Conservation (phyloP, 2,329 filamentous ascomycete species). For the Escovopsis weberi region DNA sequence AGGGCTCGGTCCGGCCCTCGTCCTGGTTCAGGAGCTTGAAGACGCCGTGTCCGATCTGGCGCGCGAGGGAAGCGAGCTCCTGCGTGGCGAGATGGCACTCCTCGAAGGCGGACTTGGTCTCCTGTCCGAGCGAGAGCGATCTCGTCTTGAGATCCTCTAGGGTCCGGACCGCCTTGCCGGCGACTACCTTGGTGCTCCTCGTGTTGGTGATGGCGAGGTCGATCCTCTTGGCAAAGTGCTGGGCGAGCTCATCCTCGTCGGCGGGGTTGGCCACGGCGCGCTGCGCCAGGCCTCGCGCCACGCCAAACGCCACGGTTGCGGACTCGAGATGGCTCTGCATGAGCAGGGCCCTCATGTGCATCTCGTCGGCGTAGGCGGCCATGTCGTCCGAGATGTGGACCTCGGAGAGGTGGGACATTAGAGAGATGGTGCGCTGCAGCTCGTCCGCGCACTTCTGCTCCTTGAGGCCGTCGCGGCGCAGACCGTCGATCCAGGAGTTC, state of each 20-base stretch:
- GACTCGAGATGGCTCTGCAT: constrained; percentile 75
- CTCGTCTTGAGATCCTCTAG: constrained; percentile 64
- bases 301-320: constrained; percentile 51
- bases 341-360: constrained; percentile 61
- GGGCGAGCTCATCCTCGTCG: constrained; percentile 48
- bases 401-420: constrained; percentile 76
- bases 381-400: constrained; percentile 59
- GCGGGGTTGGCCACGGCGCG: constrained; percentile 37
- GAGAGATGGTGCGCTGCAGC: constrained; percentile 67
- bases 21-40: constrained; percentile 50
- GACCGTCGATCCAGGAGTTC: constrained; percentile 73
- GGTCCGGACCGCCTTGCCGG: constrained; percentile 62
- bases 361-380: constrained; percentile 61
- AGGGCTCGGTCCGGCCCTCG: constrained; percentile 54
- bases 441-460: constrained; percentile 71
- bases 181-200: constrained; percentile 69
- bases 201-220: constrained; percentile 62
- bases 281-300: constrained; percentile 52
- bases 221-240: constrained; percentile 54
- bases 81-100: constrained; percentile 49
- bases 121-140: constrained; percentile 56
- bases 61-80: constrained; percentile 51
- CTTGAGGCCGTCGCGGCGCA: constrained; percentile 74
- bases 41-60: constrained; percentile 51
- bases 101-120: constrained; percentile 56